Base-by-base conservation (phyloP, 306 rosid genomes). In the Dryas drummondii region DNA sequence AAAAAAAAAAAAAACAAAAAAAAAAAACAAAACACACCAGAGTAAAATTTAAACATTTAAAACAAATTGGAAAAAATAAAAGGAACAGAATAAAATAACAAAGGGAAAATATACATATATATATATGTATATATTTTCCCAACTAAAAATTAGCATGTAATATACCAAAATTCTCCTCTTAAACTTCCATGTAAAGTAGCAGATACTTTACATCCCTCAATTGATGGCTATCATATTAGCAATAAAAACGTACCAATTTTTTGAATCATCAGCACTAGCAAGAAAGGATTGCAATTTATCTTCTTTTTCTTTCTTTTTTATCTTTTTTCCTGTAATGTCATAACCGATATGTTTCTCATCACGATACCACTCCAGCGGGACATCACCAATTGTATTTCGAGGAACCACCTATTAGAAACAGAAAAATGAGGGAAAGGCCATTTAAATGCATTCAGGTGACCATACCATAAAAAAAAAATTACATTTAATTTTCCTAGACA, bases 311-410 rank as follows among this genome's bases (percentile, higher is more conserved):
- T 84, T 91, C 85, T 88, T 91, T 82, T 83, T 84, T 74, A 94
- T 87, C 85, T 86, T 94, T 87, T 88, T 90, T 50, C 98, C 98
- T 66, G 80, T 74, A 70, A 86, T 74, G 74, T 94, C 97, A 76
- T 94, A 94, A 77, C 97, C 98, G 81, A 94, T 87, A 85, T 94
- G 98, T 11, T 89, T 82, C 78, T 94, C 98, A 66, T 91, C 96
- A 70, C 75, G 82, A 71, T 91, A 92, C 97, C 97, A 94, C 68
- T 82, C 85, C 88, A 91, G 77, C 49, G 97, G 97, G 74, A 91
- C 97, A 67, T 92, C 87, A 58, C 98, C 98, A 47, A 90, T n/a
- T 0, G 97, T 91, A 79, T 94, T 94, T 58, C 92, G 88, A 27
- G 97, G 91, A 87, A 85, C 88, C 75, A 86, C 96, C 98, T 94